Conservation (phyloP, 1,284 basidiomycete species). For the Rhodofomes roseus region DNA sequence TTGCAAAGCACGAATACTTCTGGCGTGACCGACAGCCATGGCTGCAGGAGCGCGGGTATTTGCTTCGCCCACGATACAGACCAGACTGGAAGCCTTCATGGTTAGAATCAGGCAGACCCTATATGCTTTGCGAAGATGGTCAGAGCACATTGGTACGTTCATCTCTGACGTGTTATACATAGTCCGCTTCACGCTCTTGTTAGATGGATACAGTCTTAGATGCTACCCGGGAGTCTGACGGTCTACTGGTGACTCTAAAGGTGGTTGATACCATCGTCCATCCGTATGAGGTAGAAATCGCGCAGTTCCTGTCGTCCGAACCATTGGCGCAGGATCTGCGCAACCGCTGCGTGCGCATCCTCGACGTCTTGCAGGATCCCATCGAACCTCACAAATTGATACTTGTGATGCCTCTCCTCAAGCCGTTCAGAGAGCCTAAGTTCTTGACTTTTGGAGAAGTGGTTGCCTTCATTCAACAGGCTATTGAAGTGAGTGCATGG, state of each 20-base stretch:
- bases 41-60: conserved; percentile 20
- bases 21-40: conserved; percentile 21
- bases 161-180: no score
- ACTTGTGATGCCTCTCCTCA: conserved; percentile 25
- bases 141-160: background rate
- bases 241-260: conserved; percentile 10
- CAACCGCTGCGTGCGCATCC: conserved; percentile 18
- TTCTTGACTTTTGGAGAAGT: conserved; percentile 24
- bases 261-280: background rate
- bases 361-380: conserved; percentile 15
- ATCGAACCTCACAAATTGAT: conserved; percentile 7
- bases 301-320: conserved; percentile 7
- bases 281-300: conserved; percentile 17
- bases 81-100: conserved; percentile 17
- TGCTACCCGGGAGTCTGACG: conserved; percentile 10
- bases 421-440: conserved; percentile 13
- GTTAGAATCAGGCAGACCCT: background rate
- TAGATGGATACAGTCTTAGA: background rate
- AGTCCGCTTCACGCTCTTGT: background rate
- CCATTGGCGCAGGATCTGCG: conserved; percentile 10
- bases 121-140: background rate
- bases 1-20: no score
- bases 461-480: conserved; percentile 23
- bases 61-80: conserved; percentile 22
- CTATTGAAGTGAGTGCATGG: conserved; percentile 19